Conservation (phyloP, 495 filamentous ascomycete genomes). For the Penicillium coffeae region DNA sequence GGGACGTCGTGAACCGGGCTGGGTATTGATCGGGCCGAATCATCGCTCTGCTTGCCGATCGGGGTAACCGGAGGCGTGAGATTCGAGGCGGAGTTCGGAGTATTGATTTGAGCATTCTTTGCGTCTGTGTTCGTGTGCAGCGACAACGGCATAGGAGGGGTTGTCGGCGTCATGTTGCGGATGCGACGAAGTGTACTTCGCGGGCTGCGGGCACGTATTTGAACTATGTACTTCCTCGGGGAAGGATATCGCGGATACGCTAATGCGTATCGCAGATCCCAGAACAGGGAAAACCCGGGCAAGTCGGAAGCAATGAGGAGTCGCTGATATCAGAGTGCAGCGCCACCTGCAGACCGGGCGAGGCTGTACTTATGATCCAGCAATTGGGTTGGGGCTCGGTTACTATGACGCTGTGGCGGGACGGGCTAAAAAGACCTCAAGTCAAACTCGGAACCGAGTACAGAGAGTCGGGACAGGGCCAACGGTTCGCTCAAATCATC, state of each 20-base stretch:
- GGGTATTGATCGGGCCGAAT: constrained; percentile 3
- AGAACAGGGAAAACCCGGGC: neutral
- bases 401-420: neutral
- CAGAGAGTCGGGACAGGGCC: neutral
- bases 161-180: constrained; percentile 5
- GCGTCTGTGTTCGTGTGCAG: constrained; percentile 23
- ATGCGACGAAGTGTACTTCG: neutral
- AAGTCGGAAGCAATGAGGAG: neutral
- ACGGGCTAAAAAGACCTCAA: neutral
- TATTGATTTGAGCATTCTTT: constrained; percentile 8
- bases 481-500: constrained; percentile 1
- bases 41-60: constrained; percentile 19
- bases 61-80: constrained; percentile 41
- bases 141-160: constrained; percentile 27
- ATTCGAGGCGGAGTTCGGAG: constrained; percentile 11
- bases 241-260: too few relatives aligned
- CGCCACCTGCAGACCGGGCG: neutral
- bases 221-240: neutral
- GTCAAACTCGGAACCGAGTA: neutral
- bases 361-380: neutral
- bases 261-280: too few relatives aligned
- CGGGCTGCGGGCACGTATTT: neutral
- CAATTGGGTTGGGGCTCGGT: neutral
- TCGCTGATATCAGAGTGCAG: neutral
- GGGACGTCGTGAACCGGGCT: constrained; percentile 3